These are phyloP conservation scores for Mallotus japonicus DNA, from an alignment of 441 rosid species.

Conservation along the genomic window DNA sequence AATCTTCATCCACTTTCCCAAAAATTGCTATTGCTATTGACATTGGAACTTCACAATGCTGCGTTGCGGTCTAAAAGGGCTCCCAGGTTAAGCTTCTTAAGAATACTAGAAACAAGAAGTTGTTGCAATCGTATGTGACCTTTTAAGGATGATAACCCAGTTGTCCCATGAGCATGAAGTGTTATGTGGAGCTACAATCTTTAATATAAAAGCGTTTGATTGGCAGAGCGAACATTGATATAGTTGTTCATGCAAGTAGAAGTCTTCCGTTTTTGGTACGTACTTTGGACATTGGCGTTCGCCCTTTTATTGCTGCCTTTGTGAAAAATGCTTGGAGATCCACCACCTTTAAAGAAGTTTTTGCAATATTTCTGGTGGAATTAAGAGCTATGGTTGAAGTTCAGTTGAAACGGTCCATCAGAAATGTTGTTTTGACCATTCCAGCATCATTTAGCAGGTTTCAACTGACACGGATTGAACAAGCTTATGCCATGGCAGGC, in stretches of 20 bases:
- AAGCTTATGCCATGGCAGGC: conserved; percentile 92
- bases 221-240: conserved; percentile 82
- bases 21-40: too few relatives aligned
- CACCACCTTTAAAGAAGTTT: conserved; percentile 81
- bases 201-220: conserved; percentile 92
- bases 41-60: conserved; percentile 86
- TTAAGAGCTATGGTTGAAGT: conserved; percentile 67
- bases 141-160: conserved; percentile 71
- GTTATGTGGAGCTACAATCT: conserved; percentile 73
- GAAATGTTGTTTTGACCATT: conserved; percentile 67
- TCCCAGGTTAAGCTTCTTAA: conserved; percentile 71
- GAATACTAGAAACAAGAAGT: conserved; percentile 68
- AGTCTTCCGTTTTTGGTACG: conserved; percentile 78
- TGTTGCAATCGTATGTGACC: conserved; percentile 70
- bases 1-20: too few relatives aligned
- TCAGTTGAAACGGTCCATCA: conserved; percentile 63
- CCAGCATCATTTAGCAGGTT: conserved; percentile 81
- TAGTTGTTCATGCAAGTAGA: conserved; percentile 64
- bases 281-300: conserved; percentile 77
- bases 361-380: conserved; percentile 71
- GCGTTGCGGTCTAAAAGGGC: conserved; percentile 82
- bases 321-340: conserved; percentile 87
- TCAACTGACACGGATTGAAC: conserved; percentile 68
- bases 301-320: conserved; percentile 73
- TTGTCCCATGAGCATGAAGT: conserved; percentile 61